Conservation (phyloP, 2,329 filamentous ascomycete genomes). For the Sclerotinia subarctica region DNA sequence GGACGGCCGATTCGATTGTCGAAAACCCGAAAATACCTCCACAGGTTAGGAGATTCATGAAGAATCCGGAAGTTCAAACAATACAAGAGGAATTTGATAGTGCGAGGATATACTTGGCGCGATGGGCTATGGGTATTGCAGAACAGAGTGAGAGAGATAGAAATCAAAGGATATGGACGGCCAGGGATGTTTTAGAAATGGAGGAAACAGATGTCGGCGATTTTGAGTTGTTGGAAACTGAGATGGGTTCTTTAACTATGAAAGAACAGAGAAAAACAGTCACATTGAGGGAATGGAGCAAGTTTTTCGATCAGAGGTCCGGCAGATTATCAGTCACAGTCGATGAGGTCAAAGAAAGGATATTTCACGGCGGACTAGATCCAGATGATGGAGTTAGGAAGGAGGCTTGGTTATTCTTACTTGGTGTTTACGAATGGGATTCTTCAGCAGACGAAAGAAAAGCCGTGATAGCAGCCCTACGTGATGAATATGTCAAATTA, state of each 20-base stretch:
- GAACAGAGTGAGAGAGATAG: slow-evolving; percentile 91
- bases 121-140: slow-evolving; percentile 98
- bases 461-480: slow-evolving; percentile 75
- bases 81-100: slow-evolving; percentile 97
- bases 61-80: slow-evolving; percentile 91
- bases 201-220: slow-evolving; percentile 94
- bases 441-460: slow-evolving; percentile 82
- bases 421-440: slow-evolving; percentile 92
- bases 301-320: slow-evolving; percentile 74
- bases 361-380: slow-evolving; percentile 92
- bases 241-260: slow-evolving; percentile 68
- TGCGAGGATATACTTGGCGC: slow-evolving; percentile 85
- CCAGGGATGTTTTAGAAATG: slow-evolving; percentile 84
- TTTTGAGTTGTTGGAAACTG: slow-evolving; percentile 86
- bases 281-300: slow-evolving; percentile 82
- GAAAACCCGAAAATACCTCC: slow-evolving; percentile 90
- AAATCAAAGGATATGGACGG: slow-evolving; percentile 87
- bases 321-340: slow-evolving; percentile 75
- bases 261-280: slow-evolving; percentile 75
- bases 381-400: slow-evolving; percentile 88
- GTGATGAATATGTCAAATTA: slow-evolving; percentile 90
- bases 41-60: slow-evolving; percentile 78
- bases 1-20: slow-evolving; percentile 86
- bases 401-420: slow-evolving; percentile 91
- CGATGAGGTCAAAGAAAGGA: slow-evolving; percentile 93